Evolutionary conservation across 1,284 basidiomycete genomes (phyloP), one percentile per base, ranked within the genome.

Genomic region (Cryptococcus maquisensis): DNA sequence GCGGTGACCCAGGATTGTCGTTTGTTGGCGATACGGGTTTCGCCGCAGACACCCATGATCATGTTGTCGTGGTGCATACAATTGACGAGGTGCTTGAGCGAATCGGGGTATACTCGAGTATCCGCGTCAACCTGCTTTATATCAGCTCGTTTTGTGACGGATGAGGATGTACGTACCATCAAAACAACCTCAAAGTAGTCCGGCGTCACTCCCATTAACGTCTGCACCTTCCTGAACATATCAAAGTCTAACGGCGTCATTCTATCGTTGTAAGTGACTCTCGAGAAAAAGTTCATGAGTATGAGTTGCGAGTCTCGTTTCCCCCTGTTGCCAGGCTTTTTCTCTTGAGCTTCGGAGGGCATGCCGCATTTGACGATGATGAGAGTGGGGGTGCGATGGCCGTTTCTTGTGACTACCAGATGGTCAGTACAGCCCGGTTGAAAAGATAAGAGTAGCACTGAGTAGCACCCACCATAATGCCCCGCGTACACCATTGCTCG

Each of bases 1-100:
- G 87, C 86, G 1, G 96, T 98, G 28, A 99, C 93, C 96, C 96
- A 98, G 16, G 90, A 91, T 63, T 92, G 85, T 42, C 91, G 85
- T 75, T 99, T 99, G 82, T 99, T 99, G 49, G 91, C 90, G 77
- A 99, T 97, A 18, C 94, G 86, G 3, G 96, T 98, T 76, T 99
- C 96, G 51, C 96, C 96, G 70, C 96, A 98, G 20, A 94, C 89
- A 38, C 96, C 96, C 96, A 99, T 99, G 75, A 98, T 94, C 82
- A 93, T 84, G 68, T 88, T 90, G 77, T 99, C 96, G 73, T 96
- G 87, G 64, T 96, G 91, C 94, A 98, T 96, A 77, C 89, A 91
- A 74, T 97, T 96, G 65, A 97, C 92, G 40, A 97, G 81, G 66
- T 89, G 83, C 52, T 82, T 84, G 43, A 97, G 80, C 1, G 92